phyloP scores from a whole-genome alignment of 441 rosid genomes.

The Populus tomentosa region DNA sequence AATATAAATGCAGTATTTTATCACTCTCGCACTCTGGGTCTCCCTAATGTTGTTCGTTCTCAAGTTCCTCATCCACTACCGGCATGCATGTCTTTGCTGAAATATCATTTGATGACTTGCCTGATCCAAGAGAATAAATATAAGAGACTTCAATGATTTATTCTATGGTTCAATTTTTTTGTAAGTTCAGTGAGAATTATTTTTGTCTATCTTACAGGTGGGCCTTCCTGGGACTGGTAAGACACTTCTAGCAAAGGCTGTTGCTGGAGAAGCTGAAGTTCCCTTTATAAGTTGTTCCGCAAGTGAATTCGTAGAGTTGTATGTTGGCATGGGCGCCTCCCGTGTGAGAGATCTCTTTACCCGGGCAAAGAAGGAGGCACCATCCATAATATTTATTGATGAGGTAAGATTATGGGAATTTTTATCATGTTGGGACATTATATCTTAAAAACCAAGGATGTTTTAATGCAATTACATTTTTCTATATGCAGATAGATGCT shows the following conservation, averaged over 20 bases:
- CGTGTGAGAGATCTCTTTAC: slow-evolving; percentile 96
- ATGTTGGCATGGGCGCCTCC: slow-evolving; percentile 98
- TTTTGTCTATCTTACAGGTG: slow-evolving; percentile 49
- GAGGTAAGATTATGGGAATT: slow-evolving; percentile 48
- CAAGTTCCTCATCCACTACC: neutral
- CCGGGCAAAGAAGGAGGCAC: slow-evolving; percentile 89
- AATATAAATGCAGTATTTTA: neutral
- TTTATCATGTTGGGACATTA: neutral
- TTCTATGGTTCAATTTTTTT: slow-evolving; percentile 5
- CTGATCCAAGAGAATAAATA: neutral
- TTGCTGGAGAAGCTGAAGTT: slow-evolving; percentile 96
- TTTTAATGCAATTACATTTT: slow-evolving; percentile 7
- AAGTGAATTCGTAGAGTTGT: slow-evolving; percentile 95
- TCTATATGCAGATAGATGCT: slow-evolving; percentile 77
- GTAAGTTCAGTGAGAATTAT: neutral
- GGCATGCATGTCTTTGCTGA: neutral
- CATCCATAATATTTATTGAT: slow-evolving; percentile 32
- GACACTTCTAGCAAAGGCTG: slow-evolving; percentile 95
- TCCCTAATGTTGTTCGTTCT: neutral
- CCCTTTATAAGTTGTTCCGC: slow-evolving; percentile 97
- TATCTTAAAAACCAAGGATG: neutral
- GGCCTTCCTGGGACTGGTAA: slow-evolving; percentile 99
- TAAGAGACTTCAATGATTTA: neutral
- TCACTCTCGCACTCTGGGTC: neutral
- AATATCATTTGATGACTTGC: neutral